Base-by-base conservation (phyloP, 805 yeast genomes). In the Nakazawaea sp. region DNA sequence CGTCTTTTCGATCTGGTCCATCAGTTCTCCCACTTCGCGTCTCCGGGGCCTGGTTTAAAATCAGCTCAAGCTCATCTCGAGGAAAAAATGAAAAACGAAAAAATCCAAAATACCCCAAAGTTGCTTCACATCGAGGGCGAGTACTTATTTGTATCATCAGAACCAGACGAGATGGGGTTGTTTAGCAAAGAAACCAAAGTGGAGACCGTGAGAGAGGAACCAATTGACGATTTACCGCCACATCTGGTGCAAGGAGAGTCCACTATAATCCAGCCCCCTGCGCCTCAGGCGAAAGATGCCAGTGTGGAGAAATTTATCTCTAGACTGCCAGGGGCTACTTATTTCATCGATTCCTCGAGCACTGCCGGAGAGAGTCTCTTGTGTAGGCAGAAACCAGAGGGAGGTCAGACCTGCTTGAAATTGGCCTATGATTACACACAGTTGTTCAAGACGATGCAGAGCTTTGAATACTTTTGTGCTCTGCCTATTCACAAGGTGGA, bases 361-460 rank as follows among this genome's bases (percentile, higher is more conserved):
- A 33, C 23, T 11, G 26, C 18, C 5, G 7, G 15, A 53, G 33
- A 64, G 40, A 61, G 68, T 43, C 61, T 66, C 30, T 62, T 66
- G 24, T 66, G 72, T 44, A 65, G 71, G 31, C 53, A 44, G 38
- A 61, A 61, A 45, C 59, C 47, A 16, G 36, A 44, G 18, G 68
- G 68, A 11, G 68, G 69, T 28, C 64, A 66, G 42, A 62, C 70
- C 5, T 67, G 72, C 43, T 52, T 67, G 42, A 63, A 61, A 42
- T 53, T 66, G 43, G 54, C 49, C 27, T 51, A 50, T 29, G 55
- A 59, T 36, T 58, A 61, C 33, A 51, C 63, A 27, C 59, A 62
- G 39, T 52, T 67, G 41, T 67, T 67, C 55, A 64, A 58, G 43
- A 61, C 62, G 15, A 67, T 67, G 72, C 72, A 67, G 41, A 54